These are phyloP conservation scores for Colletotrichum sojae DNA, from an alignment of 2,329 filamentous ascomycete species.

Conservation along the genomic window DNA sequence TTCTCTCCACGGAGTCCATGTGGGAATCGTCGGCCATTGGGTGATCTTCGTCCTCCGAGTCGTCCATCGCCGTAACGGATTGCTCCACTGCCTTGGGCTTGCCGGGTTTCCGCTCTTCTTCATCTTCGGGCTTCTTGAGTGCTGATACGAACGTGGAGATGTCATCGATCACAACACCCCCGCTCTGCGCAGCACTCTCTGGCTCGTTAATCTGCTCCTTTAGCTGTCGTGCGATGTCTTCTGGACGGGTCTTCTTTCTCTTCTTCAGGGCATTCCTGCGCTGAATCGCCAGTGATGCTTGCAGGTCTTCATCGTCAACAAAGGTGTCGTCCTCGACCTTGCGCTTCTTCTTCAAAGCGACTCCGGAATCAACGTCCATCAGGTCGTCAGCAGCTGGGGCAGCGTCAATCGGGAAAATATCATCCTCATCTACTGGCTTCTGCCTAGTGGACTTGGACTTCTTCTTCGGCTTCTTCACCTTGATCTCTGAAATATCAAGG, in stretches of 20 bases:
- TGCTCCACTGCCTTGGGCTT: constrained; percentile 57
- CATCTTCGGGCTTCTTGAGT: constrained; percentile 76
- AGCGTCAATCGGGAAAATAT: constrained; percentile 64
- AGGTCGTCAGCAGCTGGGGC: constrained; percentile 57
- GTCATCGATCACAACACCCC: constrained; percentile 92
- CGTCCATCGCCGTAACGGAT: constrained; percentile 61
- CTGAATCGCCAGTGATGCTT: constrained; percentile 87
- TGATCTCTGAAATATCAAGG: constrained; percentile 86
- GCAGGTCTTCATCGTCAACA: constrained; percentile 93
- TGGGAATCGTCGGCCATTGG: constrained; percentile 47
- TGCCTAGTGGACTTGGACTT: constrained; percentile 83
- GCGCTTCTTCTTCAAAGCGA: constrained; percentile 69
- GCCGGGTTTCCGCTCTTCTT: constrained; percentile 68
- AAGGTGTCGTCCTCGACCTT: constrained; percentile 77
- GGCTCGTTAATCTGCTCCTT: constrained; percentile 72
- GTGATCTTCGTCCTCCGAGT: constrained; percentile 55
- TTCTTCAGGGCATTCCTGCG: constrained; percentile 89
- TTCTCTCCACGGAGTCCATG: constrained; percentile 52
- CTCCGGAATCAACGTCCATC: constrained; percentile 84
- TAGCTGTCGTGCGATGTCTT: constrained; percentile 88
- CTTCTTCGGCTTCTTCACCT: constrained; percentile 95
- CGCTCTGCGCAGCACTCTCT: constrained; percentile 61
- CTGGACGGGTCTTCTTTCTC: constrained; percentile 86
- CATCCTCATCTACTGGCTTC: constrained; percentile 75
- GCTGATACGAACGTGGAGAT: constrained; percentile 95